Conservation (phyloP, 2,329 filamentous ascomycete genomes). For the Fusarium sacchari region DNA sequence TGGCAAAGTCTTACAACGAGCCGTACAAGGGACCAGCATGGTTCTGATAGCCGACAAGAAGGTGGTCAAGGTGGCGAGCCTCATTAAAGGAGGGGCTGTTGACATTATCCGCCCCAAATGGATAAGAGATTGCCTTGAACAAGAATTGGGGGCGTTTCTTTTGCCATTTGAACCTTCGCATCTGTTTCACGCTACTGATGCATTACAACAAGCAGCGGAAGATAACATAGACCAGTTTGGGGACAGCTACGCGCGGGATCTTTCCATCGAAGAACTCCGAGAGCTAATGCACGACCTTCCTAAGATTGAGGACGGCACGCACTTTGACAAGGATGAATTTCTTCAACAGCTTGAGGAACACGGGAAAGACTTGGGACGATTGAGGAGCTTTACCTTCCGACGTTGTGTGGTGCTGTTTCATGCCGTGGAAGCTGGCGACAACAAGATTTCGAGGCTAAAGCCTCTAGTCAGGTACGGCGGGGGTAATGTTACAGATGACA, state of each 20-base stretch:
- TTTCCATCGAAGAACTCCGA: slow-evolving; percentile 70
- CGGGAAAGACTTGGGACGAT: slow-evolving; percentile 60
- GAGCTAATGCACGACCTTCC: slow-evolving; percentile 61
- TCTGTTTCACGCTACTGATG: slow-evolving; percentile 74
- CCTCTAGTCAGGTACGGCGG: slow-evolving; percentile 76
- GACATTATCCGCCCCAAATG: slow-evolving; percentile 84
- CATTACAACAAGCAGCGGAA: slow-evolving; percentile 63
- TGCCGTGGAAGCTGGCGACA: slow-evolving; percentile 45
- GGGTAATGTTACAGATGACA: slow-evolving; percentile 63
- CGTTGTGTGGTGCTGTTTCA: slow-evolving; percentile 56
- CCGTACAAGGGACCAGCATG: slow-evolving; percentile 69
- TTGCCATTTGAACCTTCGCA: slow-evolving; percentile 72
- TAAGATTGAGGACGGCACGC: slow-evolving; percentile 53
- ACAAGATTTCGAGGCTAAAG: slow-evolving; percentile 55
- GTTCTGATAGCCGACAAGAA: slow-evolving; percentile 83
- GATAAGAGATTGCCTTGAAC: slow-evolving; percentile 83
- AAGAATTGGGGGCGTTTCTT: slow-evolving; percentile 65
- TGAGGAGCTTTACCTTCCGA: slow-evolving; percentile 64
- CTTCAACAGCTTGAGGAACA: slow-evolving; percentile 65
- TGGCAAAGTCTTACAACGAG: slow-evolving; percentile 79
- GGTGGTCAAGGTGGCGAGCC: slow-evolving; percentile 81
- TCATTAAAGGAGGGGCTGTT: slow-evolving; percentile 76
- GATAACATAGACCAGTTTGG: slow-evolving; percentile 78
- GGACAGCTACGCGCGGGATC: slow-evolving; percentile 84
- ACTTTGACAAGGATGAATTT: slow-evolving; percentile 59